Evolutionary conservation across 192 early-diverging fungal genomes (phyloP).

Genomic region (Backusella australiensis): DNA sequence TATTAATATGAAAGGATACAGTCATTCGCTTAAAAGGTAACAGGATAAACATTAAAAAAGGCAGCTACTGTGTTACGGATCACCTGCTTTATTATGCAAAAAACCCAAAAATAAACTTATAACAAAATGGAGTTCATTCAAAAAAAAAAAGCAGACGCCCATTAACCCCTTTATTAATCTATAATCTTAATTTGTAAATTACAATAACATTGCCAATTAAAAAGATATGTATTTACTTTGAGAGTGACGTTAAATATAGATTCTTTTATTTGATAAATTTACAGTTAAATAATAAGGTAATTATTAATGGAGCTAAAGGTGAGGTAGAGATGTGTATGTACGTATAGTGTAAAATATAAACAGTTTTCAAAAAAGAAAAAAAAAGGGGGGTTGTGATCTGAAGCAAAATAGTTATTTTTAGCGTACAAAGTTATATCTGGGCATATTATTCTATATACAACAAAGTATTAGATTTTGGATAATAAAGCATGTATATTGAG

Average conservation of each 20-base stretch:
- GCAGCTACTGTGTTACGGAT: too few relatives aligned
- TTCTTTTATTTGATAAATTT: background rate
- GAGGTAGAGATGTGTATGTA: background rate
- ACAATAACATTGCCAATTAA: background rate
- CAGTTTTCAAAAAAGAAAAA: background rate
- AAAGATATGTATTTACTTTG: background rate
- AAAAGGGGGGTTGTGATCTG: background rate
- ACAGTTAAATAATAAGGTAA: background rate
- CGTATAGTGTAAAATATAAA: background rate
- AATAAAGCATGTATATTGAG: background rate
- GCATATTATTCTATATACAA: background rate
- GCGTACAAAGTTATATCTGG: constrained; percentile 6
- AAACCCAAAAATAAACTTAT: background rate
- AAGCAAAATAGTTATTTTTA: background rate
- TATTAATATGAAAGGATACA: too few relatives aligned
- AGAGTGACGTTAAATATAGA: background rate
- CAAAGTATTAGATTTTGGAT: background rate
- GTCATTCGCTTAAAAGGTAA: too few relatives aligned
- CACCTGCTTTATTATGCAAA: too few relatives aligned
- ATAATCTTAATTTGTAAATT: background rate
- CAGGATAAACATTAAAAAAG: too few relatives aligned
- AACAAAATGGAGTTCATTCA: background rate
- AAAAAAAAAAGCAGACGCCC: background rate
- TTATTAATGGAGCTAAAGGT: background rate
- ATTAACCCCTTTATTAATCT: background rate